Conservation (phyloP, 2,329 filamentous ascomycete genomes). For the Calonectria naviculata region DNA sequence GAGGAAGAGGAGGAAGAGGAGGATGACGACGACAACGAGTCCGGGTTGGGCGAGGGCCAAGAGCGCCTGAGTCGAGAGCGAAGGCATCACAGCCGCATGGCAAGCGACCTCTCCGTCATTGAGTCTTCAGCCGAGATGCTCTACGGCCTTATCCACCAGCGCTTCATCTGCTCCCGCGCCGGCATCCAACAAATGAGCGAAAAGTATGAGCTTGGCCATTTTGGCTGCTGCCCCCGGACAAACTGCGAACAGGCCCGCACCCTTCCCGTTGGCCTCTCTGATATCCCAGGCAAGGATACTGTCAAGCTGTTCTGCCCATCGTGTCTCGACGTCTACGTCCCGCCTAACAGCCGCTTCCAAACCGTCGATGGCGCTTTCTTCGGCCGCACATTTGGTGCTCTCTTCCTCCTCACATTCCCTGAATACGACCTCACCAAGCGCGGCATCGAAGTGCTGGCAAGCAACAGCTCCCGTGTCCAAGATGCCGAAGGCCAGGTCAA, state of each 20-base stretch:
- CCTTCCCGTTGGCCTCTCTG: constrained; percentile 91
- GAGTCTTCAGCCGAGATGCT: constrained; percentile 98
- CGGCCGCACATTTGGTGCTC: constrained; percentile 93
- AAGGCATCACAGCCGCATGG: constrained; percentile 84
- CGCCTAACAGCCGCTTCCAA: constrained; percentile 96
- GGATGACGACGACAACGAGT: constrained; percentile 78
- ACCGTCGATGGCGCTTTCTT: constrained; percentile 98
- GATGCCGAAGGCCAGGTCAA: constrained; percentile 74
- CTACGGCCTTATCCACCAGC: constrained; percentile 97
- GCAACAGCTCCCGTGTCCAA: constrained; percentile 45
- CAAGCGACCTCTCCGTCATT: constrained; percentile 93
- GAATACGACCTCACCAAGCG: constrained; percentile 89
- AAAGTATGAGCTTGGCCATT: constrained; percentile 97
- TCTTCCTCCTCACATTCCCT: constrained; percentile 98
- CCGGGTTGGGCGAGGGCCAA: constrained; percentile 68
- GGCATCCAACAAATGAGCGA: constrained; percentile 99
- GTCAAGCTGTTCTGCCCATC: constrained; percentile 98
- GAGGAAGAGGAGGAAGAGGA: constrained; percentile 86
- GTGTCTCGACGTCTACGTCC: constrained; percentile 96
- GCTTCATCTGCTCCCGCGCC: constrained; percentile 95
- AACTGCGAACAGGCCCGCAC: constrained; percentile 92
- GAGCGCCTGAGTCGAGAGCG: constrained; percentile 69
- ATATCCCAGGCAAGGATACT: constrained; percentile 95
- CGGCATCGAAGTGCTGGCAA: constrained; percentile 68
- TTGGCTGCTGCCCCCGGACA: constrained; percentile 94